Evolutionary conservation across 164 flowering plant species (phyloP), one percentile per base, ranked within the genome.

Genomic region (Vitis rotundifolia): DNA sequence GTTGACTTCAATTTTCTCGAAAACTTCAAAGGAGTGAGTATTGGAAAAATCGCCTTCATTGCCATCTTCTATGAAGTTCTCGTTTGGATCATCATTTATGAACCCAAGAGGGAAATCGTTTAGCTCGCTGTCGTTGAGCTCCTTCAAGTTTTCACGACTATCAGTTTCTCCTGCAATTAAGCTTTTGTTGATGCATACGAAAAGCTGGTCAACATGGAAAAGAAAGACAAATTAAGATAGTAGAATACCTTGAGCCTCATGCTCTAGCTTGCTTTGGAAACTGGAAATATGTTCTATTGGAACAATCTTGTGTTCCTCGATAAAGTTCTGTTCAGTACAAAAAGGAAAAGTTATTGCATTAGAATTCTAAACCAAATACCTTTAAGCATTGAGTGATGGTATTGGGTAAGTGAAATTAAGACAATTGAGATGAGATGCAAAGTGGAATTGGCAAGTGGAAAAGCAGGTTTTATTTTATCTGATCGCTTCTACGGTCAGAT

Each of bases 1-100:
- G 51, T 73, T 90, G 0, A 91, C 86, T 84, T 91, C 86, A 10
- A 84, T 70, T 59, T 87, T 85, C 76, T 88, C 90, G 18, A 82
- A 77, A 1, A 88, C 78, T 16, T 87, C 89, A 47, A 85, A 87
- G 69, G 75, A 76, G 5, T 83, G 82, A 29, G 77, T 70, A 44
- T 68, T 79, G 13, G 87, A 77, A 14, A 81, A 76, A 29, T 80
- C 82, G 26, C 79, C 82, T 44, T 64, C 26, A 26, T 74, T 76
- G 9, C 61, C 78, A 9, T 81, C 83, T 51, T 80, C 82, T 49
- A 77, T 22, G 73, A 77, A 78, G 69, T 70, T 69, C 13, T 74
- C 81, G 73, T 79, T 76, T 10, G 74, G 77, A 16, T 83, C 86
- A 19, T 84, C 70, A 15, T 77, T 80, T 56, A 81, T 72, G 71